Conservation (phyloP, 345 rosid genomes). For the Rhodomyrtus tomentosa region DNA sequence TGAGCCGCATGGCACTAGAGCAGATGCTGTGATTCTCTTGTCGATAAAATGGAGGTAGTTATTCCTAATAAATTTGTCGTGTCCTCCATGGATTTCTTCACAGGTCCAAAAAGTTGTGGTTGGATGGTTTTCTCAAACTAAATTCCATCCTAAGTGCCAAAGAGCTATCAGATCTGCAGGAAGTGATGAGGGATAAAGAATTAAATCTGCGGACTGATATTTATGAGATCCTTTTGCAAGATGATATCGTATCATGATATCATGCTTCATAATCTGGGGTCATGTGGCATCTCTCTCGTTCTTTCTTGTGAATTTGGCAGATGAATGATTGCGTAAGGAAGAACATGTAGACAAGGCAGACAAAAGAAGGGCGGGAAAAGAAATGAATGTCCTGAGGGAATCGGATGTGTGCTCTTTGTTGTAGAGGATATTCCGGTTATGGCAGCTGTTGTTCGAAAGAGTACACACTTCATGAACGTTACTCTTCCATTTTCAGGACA, state of each 20-base stretch:
- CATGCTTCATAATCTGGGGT: not conserved
- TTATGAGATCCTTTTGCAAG: slow-evolving; percentile 88
- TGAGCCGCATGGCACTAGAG: not conserved
- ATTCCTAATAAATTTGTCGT: not conserved
- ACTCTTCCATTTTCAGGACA: not conserved
- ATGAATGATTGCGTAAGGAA: not conserved
- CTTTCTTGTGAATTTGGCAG: not conserved
- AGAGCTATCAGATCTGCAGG: slow-evolving; percentile 91
- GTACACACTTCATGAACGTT: not conserved
- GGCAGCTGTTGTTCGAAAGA: not conserved
- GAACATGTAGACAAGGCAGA: not conserved
- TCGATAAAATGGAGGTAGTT: not conserved
- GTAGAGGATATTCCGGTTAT: not conserved
- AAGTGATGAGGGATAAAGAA: slow-evolving; percentile 95
- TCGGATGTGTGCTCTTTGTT: not conserved
- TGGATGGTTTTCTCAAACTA: slow-evolving; percentile 74
- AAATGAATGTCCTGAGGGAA: not conserved
- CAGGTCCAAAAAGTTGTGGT: slow-evolving; percentile 93
- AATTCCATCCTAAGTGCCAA: slow-evolving; percentile 48
- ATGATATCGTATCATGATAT: slow-evolving; percentile 18
- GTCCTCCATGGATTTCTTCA: not conserved
- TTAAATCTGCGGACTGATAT: slow-evolving; percentile 88
- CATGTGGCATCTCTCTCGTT: not conserved
- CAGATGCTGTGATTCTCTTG: not conserved
- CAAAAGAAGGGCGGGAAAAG: not conserved